Percentiles rank a stretch among this genome's conserved stretches.
These are phyloP conservation scores for Gossypium davidsonii DNA, from an alignment of 441 rosid genomes.

Conservation along the genomic window DNA sequence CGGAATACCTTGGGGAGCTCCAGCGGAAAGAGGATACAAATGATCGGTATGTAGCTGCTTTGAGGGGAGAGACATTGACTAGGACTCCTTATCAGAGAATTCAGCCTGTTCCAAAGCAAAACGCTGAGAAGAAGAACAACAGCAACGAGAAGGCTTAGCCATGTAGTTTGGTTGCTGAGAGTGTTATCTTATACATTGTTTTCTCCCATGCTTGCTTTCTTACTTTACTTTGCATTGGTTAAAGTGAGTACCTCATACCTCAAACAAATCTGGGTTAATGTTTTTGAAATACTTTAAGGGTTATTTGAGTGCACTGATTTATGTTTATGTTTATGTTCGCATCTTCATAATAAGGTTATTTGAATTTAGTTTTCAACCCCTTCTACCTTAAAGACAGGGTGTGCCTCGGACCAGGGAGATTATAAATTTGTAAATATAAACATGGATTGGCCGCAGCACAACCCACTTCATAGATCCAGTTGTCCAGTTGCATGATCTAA, in stretches of 20 bases:
- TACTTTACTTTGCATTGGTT: not conserved
- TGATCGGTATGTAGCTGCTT: slow-evolving; percentile 84
- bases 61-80: slow-evolving; percentile 81
- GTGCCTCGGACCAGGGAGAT: no score
- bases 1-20: slow-evolving; percentile 85
- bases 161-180: not conserved
- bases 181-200: not conserved
- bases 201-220: not conserved
- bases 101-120: slow-evolving; percentile 53
- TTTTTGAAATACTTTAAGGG: not conserved
- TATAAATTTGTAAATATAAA: no score
- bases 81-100: slow-evolving; percentile 82
- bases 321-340: not conserved
- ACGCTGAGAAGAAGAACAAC: slow-evolving; percentile 19
- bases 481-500: no score
- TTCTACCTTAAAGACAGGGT: no score
- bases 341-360: not conserved
- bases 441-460: no score
- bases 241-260: not conserved
- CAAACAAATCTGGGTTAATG: not conserved
- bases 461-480: no score
- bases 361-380: no score
- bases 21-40: slow-evolving; percentile 85
- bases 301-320: not conserved
- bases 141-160: slow-evolving; percentile 14